Base-by-base conservation (phyloP, 352 stramenopile species). In the Phytophthora capsici region DNA sequence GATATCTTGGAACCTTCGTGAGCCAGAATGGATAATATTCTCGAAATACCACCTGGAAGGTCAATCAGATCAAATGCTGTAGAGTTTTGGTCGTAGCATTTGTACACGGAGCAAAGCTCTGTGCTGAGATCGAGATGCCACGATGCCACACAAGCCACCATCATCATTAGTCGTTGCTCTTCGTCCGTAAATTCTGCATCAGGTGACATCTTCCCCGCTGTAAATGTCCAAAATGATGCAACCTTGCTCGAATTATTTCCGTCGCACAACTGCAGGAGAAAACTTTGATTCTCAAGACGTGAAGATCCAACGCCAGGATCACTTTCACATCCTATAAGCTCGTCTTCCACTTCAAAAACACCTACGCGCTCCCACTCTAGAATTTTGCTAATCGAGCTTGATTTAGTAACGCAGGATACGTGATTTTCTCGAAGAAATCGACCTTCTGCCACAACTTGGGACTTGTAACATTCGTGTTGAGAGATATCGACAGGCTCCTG, bases 291-390 rank as follows among this genome's bases (percentile, higher is more conserved):
- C 10, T 69, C 63, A 46, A 8, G 12, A 34, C 28, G 28, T 34
- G 9, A 34, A 12, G 13, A 1, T 34, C 28, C 28, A 12, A 14
- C 8, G 9, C 28, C 28, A 34, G 28, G 10, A 34, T 34, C 28
- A 34, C 28, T 12, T 34, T 34, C 43, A 12, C 32, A 52, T 16
- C 40, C 56, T 26, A 62, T 54, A 16, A 84, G 50, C 44, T 89
- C 80, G 16, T 89, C 63, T 56, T 86, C 77, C 4, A 82, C 63
- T 63, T 89, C 80, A 58, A 82, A 89, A 19, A 87, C 75, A 25
- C 78, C 66, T 20, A 63, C 58, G 13, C 23, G 22, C 44, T 89
- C 80, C 80, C 80, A 84, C 45, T 73, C 57, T 6, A 78, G 41
- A 17, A 89, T 83, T 14, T 28, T 73, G 14, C 6, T 7, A n/a